Conservation (phyloP, 495 filamentous ascomycete genomes). For the Penicillium odoratum region DNA sequence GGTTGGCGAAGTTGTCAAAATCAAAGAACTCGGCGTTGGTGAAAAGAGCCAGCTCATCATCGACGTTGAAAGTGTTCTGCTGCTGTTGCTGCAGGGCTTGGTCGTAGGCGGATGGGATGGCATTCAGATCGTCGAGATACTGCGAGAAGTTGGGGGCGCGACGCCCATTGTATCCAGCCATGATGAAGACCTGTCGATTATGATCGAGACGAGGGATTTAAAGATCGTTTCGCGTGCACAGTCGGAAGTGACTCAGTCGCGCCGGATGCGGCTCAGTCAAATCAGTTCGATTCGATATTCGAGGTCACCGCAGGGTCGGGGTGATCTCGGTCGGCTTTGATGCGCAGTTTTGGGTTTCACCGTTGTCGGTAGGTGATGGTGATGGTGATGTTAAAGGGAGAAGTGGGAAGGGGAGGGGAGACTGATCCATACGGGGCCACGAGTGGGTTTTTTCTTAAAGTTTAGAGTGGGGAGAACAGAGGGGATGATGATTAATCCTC, state of each 20-base stretch:
- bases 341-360: not conserved
- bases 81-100: slow-evolving; percentile 55
- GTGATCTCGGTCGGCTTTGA: not conserved
- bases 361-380: slow-evolving; percentile 7
- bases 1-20: slow-evolving; percentile 64
- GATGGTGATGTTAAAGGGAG: slow-evolving; percentile 5
- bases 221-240: not conserved
- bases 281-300: not conserved
- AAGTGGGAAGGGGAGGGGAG: slow-evolving; percentile 9
- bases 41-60: slow-evolving; percentile 82
- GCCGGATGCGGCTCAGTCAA: slow-evolving; percentile 26
- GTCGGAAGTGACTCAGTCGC: slow-evolving; percentile 17
- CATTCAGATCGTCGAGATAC: slow-evolving; percentile 85
- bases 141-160: slow-evolving; percentile 80
- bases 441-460: slow-evolving; percentile 24
- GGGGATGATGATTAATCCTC: slow-evolving; percentile 28
- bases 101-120: slow-evolving; percentile 67
- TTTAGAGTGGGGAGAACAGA: slow-evolving; percentile 7
- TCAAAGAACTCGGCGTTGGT: slow-evolving; percentile 94
- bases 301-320: not conserved
- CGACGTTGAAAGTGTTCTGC: slow-evolving; percentile 59
- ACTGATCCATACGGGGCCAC: slow-evolving; percentile 3
- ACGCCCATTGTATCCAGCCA: slow-evolving; percentile 70
- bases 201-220: not conserved
- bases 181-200: slow-evolving; percentile 28